A percentile compares a stretch with the other conserved stretches of the same genome.
These are phyloP conservation scores for Dioscorea cayenensis DNA, from an alignment of 116 monocot species.

Conservation along the genomic window DNA sequence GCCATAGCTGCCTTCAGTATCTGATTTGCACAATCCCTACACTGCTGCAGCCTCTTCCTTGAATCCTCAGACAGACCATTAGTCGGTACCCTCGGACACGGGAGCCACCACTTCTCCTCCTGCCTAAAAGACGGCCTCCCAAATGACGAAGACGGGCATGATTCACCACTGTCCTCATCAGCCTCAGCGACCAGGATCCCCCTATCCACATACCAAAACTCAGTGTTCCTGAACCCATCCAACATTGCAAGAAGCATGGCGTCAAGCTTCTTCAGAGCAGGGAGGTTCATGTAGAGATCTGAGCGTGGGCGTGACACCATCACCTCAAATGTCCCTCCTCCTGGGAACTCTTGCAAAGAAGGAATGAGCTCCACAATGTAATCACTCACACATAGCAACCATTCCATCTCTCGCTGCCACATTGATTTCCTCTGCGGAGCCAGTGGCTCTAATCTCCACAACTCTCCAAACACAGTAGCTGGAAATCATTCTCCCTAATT, in stretches of 20 bases:
- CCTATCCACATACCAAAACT: conserved; percentile 90
- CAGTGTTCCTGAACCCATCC: conserved; percentile 75
- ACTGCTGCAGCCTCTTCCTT: conserved; percentile 75
- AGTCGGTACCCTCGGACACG: conserved; percentile 76
- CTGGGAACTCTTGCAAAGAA: conserved; percentile 86
- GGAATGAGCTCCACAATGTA: conserved; percentile 91
- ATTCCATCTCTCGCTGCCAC: conserved; percentile 91
- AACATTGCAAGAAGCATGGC: conserved; percentile 81
- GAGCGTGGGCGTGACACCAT: conserved; percentile 78
- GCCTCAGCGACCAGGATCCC: conserved; percentile 59
- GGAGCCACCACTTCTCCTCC: conserved; percentile 99
- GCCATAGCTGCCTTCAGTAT: conserved; percentile 97
- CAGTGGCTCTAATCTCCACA: conserved; percentile 94
- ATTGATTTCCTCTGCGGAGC: conserved; percentile 78
- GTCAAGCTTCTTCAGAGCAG: conserved; percentile 94
- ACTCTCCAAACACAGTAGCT: conserved; percentile 96
- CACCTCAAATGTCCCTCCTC: conserved; percentile 90
- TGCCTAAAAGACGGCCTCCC: conserved; percentile 68
- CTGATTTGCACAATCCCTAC: conserved; percentile 85
- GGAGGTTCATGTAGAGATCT: conserved; percentile 89
- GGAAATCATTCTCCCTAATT: neutral
- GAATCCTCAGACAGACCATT: conserved; percentile 61
- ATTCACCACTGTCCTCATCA: conserved; percentile 37
- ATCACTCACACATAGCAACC: conserved; percentile 79
- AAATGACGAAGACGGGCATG: conserved; percentile 42